Conservation (phyloP, 768 basidiomycete genomes). For the Dioszegia hungarica region DNA sequence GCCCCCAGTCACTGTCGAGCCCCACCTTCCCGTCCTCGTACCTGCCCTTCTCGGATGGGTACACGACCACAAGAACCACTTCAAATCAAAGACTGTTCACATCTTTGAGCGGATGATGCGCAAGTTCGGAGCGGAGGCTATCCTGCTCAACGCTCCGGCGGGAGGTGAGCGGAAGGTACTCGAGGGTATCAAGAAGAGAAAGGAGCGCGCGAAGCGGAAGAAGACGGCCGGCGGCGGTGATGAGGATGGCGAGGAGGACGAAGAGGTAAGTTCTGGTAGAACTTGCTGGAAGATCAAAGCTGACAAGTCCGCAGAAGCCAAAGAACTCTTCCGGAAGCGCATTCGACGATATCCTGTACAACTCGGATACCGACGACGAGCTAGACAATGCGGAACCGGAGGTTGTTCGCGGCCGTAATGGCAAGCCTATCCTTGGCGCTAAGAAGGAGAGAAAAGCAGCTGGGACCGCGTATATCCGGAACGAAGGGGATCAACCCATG, state of each 20-base stretch:
- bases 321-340: slow-evolving; percentile 71
- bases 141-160: slow-evolving; percentile 62
- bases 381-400: slow-evolving; percentile 52
- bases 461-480: slow-evolving; percentile 63
- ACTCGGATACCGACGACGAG: slow-evolving; percentile 85
- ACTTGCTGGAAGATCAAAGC: not conserved
- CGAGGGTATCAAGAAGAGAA: slow-evolving; percentile 89
- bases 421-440: slow-evolving; percentile 14
- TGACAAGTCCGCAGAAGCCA: slow-evolving; percentile 48
- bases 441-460: slow-evolving; percentile 43
- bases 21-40: slow-evolving; percentile 71
- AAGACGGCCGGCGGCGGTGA: slow-evolving; percentile 56
- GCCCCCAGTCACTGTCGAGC: slow-evolving; percentile 64
- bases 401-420: slow-evolving; percentile 5
- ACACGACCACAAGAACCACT: slow-evolving; percentile 97
- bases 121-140: slow-evolving; percentile 79
- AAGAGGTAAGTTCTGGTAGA: slow-evolving; percentile 49
- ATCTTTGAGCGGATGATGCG: slow-evolving; percentile 94
- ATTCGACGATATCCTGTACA: slow-evolving; percentile 95
- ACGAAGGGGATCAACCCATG: slow-evolving; percentile 91
- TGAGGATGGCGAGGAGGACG: slow-evolving; percentile 56
- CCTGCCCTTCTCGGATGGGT: slow-evolving; percentile 85
- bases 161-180: slow-evolving; percentile 84
- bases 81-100: slow-evolving; percentile 93
- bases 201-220: slow-evolving; percentile 87